phyloP scores from a whole-genome alignment of 73 alveolate species.

The Paramecium caudatum region DNA sequence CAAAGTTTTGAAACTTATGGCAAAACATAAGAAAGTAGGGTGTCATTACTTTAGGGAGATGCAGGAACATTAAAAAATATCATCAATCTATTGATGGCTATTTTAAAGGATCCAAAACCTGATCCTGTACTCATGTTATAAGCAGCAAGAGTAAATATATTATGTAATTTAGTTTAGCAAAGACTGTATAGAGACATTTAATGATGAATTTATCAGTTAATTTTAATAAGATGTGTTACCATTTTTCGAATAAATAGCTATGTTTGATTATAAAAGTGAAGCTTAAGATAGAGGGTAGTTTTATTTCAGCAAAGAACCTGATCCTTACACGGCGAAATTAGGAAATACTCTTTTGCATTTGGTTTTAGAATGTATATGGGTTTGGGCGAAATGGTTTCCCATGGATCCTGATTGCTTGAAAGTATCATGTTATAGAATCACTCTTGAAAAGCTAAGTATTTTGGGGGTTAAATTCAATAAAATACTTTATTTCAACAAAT shows the following conservation, averaged over 20 bases:
- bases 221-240: conserved; percentile 43
- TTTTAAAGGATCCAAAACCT: conserved; percentile 47
- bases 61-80: neutral
- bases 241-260: neutral
- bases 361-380: conserved; percentile 73
- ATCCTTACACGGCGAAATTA: conserved; percentile 36
- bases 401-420: conserved; percentile 35
- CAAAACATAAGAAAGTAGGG: conserved; percentile 25
- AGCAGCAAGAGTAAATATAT: conserved; percentile 29
- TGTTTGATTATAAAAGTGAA: conserved; percentile 38
- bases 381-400: conserved; percentile 77
- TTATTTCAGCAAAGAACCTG: conserved; percentile 30
- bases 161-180: neutral
- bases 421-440: conserved; percentile 54
- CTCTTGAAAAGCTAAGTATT: conserved; percentile 18
- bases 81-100: neutral
- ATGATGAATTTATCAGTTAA: conserved; percentile 53
- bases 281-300: conserved; percentile 21
- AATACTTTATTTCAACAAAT: neutral
- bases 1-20: conserved; percentile 42
- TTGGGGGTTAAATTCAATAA: conserved; percentile 2
- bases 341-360: conserved; percentile 70
- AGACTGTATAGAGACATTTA: conserved; percentile 42
- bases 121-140: conserved; percentile 39
- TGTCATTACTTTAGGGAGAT: neutral